Conservation (phyloP, 2,329 filamentous ascomycete species). For the Diaporthe humulicola region DNA sequence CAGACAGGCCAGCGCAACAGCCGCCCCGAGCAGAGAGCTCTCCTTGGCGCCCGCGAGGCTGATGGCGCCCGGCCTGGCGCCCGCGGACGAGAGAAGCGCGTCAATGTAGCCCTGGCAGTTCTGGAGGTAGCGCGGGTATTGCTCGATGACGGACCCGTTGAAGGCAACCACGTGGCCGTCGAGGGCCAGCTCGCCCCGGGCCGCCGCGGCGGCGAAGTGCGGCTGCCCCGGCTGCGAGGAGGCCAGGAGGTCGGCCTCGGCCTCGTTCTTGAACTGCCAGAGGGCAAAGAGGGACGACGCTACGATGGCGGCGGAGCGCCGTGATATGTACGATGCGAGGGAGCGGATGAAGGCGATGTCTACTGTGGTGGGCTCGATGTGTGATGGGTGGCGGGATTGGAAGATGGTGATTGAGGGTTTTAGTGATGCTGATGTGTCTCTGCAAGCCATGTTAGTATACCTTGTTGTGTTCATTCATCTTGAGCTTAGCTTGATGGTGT, state of each 20-base stretch:
- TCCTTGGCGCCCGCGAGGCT: slow-evolving; percentile 78
- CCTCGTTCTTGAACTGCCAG: slow-evolving; percentile 66
- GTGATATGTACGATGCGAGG: slow-evolving; percentile 67
- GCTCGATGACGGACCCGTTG: slow-evolving; percentile 84
- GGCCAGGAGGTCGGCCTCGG: slow-evolving; percentile 62
- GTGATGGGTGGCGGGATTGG: slow-evolving; percentile 62
- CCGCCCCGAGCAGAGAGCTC: slow-evolving; percentile 81
- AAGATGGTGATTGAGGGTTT: slow-evolving; percentile 63
- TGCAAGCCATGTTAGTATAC: slow-evolving; percentile 43
- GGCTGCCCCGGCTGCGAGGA: background rate
- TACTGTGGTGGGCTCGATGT: slow-evolving; percentile 53
- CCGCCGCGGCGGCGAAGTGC: slow-evolving; percentile 58
- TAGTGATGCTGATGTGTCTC: slow-evolving; percentile 59
- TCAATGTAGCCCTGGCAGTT: slow-evolving; percentile 75
- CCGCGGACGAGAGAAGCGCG: slow-evolving; percentile 61
- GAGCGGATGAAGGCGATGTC: slow-evolving; percentile 67
- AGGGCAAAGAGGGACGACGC: slow-evolving; percentile 71
- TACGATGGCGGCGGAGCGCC: slow-evolving; percentile 70
- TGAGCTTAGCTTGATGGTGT: slow-evolving; percentile 43
- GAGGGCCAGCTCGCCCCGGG: slow-evolving; percentile 58
- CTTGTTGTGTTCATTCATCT: background rate
- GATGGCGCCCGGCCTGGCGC: slow-evolving; percentile 58
- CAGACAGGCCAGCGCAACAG: slow-evolving; percentile 73
- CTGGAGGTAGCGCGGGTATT: slow-evolving; percentile 77
- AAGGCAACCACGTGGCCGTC: slow-evolving; percentile 75